Conservation (phyloP, 2,329 filamentous ascomycete species). For the Leptosphaerulina australis region DNA sequence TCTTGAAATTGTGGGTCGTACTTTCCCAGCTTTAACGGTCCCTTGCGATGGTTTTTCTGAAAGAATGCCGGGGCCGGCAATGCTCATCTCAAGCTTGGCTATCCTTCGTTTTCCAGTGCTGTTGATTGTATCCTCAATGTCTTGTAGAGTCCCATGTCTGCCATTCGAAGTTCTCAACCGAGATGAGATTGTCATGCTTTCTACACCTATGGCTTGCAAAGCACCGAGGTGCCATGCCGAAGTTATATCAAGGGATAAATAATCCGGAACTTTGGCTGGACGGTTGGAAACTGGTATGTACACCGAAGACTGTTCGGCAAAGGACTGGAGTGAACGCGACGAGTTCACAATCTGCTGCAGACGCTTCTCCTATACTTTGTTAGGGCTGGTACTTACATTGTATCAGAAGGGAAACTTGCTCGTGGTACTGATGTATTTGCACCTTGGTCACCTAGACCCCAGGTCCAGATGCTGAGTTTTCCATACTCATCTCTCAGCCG, state of each 20-base stretch:
- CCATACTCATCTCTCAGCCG: constrained; percentile 87
- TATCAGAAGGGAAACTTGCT: constrained; percentile 45
- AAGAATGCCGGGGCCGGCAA: constrained; percentile 52
- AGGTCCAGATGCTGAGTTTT: constrained; percentile 85
- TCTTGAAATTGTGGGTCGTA: constrained; percentile 32
- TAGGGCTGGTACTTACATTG: constrained; percentile 8
- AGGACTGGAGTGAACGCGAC: constrained; percentile 71
- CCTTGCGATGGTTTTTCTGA: constrained; percentile 28
- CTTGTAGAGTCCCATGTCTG: constrained; percentile 61
- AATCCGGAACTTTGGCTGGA: constrained; percentile 61
- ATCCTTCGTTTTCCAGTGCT: constrained; percentile 80
- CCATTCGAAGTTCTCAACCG: constrained; percentile 61
- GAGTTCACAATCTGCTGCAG: constrained; percentile 72
- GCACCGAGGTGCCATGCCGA: constrained; percentile 84
- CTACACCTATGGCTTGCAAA: constrained; percentile 75
- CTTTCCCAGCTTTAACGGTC: constrained; percentile 33
- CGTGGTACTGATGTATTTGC: constrained; percentile 42
- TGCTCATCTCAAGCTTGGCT: constrained; percentile 72
- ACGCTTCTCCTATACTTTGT: constrained; percentile 61
- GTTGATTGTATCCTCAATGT: constrained; percentile 71
- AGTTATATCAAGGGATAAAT: constrained; percentile 63
- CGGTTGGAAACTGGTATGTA: constrained; percentile 74
- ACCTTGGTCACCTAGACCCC: constrained; percentile 72
- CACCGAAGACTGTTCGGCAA: constrained; percentile 74
- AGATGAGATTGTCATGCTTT: constrained; percentile 78